These are phyloP conservation scores for Exsudoporus frostii DNA, from an alignment of 768 basidiomycete species.

Conservation along the genomic window DNA sequence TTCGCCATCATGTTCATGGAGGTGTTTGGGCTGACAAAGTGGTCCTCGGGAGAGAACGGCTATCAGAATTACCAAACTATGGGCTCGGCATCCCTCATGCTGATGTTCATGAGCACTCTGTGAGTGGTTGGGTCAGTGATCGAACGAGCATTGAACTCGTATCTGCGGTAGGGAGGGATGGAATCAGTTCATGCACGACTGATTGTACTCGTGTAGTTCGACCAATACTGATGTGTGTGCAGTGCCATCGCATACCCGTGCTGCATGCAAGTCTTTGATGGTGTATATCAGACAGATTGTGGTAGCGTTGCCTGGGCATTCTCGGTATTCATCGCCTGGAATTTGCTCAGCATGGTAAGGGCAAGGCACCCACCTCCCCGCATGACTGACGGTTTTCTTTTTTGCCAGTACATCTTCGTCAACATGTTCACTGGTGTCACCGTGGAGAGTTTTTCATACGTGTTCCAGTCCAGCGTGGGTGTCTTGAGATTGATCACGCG, in stretches of 20 bases:
- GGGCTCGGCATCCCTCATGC: constrained; percentile 79
- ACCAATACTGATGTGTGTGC: background rate
- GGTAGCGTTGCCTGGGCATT: constrained; percentile 84
- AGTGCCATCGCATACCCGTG: constrained; percentile 77
- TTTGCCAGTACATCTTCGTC: constrained; percentile 81
- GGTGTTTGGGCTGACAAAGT: constrained; percentile 89
- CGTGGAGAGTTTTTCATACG: constrained; percentile 96
- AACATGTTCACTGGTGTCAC: constrained; percentile 98
- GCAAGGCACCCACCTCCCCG: background rate
- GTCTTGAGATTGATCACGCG: constrained; percentile 72
- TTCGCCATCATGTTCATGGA: constrained; percentile 87
- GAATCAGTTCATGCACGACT: constrained; percentile 98
- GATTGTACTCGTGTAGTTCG: background rate
- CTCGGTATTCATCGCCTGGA: constrained; percentile 90
- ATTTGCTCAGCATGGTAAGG: constrained; percentile 85
- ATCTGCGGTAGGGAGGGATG: constrained; percentile 73
- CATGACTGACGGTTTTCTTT: background rate
- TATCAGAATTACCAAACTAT: constrained; percentile 79
- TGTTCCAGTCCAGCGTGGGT: constrained; percentile 84
- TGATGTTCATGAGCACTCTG: constrained; percentile 93
- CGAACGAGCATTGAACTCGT: constrained; percentile 1
- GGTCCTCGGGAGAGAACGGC: constrained; percentile 64
- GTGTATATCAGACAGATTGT: constrained; percentile 73
- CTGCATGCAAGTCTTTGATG: constrained; percentile 57
- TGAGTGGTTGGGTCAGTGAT: constrained; percentile 35